Percentiles rank a stretch among this genome's conserved stretches.
These are phyloP conservation scores for Kazachstania sp. DNA, from an alignment of 1,139 yeast species.

Conservation along the genomic window DNA sequence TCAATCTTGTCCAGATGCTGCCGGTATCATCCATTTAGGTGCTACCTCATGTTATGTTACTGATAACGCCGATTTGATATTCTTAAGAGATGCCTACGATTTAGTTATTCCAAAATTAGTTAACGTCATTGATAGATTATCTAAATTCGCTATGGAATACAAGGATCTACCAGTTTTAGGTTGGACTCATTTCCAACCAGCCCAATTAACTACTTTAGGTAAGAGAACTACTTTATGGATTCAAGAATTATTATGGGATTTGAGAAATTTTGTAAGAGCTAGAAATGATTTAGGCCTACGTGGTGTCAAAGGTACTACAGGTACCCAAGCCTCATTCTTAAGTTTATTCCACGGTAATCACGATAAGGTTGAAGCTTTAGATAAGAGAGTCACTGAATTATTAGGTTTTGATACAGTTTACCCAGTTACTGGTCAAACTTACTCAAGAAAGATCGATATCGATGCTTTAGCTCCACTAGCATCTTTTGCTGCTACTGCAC, in stretches of 20 bases:
- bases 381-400: conserved; percentile 83
- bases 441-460: conserved; percentile 94
- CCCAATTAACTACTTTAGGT: conserved; percentile 97
- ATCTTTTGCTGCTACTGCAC: conserved; percentile 93
- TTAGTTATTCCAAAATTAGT: conserved; percentile 88
- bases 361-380: conserved; percentile 88
- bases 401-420: conserved; percentile 90
- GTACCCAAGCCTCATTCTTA: conserved; percentile 95
- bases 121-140: conserved; percentile 84
- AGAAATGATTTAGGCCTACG: conserved; percentile 93
- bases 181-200: conserved; percentile 99
- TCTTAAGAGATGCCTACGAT: conserved; percentile 92
- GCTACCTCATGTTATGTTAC: conserved; percentile 98
- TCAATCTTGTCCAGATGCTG: conserved; percentile 85
- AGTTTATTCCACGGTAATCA: conserved; percentile 94
- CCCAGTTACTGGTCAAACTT: conserved; percentile 98
- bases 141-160: conserved; percentile 80
- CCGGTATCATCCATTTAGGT: conserved; percentile 96
- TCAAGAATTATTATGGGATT: conserved; percentile 96
- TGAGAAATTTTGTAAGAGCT: conserved; percentile 91
- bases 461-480: conserved; percentile 90
- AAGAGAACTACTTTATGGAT: conserved; percentile 97
- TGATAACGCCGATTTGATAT: conserved; percentile 95
- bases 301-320: conserved; percentile 99
- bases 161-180: conserved; percentile 96